Percentiles rank a stretch among this genome's conserved stretches.
phyloP scores from a whole-genome alignment of 1,139 yeast species.

The Lodderomyces elongisporus region DNA sequence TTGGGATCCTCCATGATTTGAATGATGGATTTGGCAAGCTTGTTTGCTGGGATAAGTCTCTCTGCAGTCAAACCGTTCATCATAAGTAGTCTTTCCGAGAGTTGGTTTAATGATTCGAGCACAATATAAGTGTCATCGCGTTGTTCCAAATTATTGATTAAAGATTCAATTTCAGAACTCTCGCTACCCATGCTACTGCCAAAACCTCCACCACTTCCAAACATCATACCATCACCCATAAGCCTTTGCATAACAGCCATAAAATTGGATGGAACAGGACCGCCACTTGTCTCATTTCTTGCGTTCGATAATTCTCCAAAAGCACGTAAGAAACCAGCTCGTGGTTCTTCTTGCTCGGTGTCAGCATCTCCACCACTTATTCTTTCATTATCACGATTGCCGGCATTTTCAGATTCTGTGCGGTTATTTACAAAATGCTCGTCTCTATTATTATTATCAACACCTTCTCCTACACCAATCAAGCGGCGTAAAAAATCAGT shows the following conservation, averaged over 20 bases:
- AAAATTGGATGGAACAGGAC: constrained; percentile 18
- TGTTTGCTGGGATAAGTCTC: constrained; percentile 57
- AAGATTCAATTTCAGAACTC: constrained; percentile 25
- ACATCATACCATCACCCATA: constrained; percentile 33
- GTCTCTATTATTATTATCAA: constrained; percentile 15
- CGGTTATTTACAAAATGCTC: constrained; percentile 6
- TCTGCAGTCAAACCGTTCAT: constrained; percentile 63
- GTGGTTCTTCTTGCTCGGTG: constrained; percentile 21
- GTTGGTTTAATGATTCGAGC: constrained; percentile 57
- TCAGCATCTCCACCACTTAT: constrained; percentile 13
- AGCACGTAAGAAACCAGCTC: constrained; percentile 27
- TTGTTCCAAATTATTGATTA: constrained; percentile 39
- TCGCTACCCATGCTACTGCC: too few relatives aligned
- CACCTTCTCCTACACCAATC: too few relatives aligned
- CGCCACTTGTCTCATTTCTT: constrained; percentile 3
- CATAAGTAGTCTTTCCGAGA: constrained; percentile 62
- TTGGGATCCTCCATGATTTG: constrained; percentile 54
- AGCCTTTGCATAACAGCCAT: constrained; percentile 35
- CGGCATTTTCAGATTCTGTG: constrained; percentile 17
- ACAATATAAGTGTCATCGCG: constrained; percentile 45
- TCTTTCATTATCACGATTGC: constrained; percentile 16
- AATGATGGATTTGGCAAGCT: constrained; percentile 53
- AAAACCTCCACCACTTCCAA: constrained; percentile 23
- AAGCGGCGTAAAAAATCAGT: constrained; percentile 23
- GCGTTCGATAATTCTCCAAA: constrained; percentile 17